These are phyloP conservation scores for Suhomyces guaymorum DNA, from an alignment of 1,139 yeast genomes.

Conservation along the genomic window DNA sequence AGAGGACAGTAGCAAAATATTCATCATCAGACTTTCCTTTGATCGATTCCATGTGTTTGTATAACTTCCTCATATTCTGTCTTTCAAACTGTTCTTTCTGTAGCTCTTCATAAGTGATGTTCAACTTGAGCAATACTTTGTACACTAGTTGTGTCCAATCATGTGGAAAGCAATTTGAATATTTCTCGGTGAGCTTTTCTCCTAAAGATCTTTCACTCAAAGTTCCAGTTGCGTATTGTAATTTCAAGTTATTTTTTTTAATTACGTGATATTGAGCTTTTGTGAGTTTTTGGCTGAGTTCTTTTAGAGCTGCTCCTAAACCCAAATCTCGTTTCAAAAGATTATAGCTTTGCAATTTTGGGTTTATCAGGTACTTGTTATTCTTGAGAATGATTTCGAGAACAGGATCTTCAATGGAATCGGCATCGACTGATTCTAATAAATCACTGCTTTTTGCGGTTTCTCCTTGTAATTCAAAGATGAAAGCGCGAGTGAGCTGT, in stretches of 20 bases:
- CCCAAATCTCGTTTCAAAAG: slow-evolving; percentile 46
- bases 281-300: slow-evolving; percentile 43
- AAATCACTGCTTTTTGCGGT: slow-evolving; percentile 43
- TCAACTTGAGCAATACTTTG: slow-evolving; percentile 31
- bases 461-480: slow-evolving; percentile 52
- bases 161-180: slow-evolving; percentile 27
- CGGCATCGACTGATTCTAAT: slow-evolving; percentile 25
- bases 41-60: slow-evolving; percentile 21
- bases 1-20: slow-evolving; percentile 37
- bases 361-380: slow-evolving; percentile 29
- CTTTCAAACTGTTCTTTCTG: slow-evolving; percentile 18
- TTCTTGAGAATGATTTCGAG: slow-evolving; percentile 35
- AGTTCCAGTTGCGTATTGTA: slow-evolving; percentile 43
- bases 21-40: slow-evolving; percentile 15
- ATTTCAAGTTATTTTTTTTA: slow-evolving; percentile 45
- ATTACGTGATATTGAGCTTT: slow-evolving; percentile 43
- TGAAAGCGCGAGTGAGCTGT: slow-evolving; percentile 67
- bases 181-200: slow-evolving; percentile 21
- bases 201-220: slow-evolving; percentile 29
- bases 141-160: slow-evolving; percentile 37
- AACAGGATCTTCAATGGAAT: slow-evolving; percentile 32
- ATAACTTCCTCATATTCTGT: slow-evolving; percentile 28
- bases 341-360: slow-evolving; percentile 22
- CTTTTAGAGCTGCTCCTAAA: slow-evolving; percentile 40
- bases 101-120: slow-evolving; percentile 32